These are phyloP conservation scores for Cytospora piceicola DNA, from an alignment of 2,329 filamentous ascomycete genomes.

Conservation along the genomic window DNA sequence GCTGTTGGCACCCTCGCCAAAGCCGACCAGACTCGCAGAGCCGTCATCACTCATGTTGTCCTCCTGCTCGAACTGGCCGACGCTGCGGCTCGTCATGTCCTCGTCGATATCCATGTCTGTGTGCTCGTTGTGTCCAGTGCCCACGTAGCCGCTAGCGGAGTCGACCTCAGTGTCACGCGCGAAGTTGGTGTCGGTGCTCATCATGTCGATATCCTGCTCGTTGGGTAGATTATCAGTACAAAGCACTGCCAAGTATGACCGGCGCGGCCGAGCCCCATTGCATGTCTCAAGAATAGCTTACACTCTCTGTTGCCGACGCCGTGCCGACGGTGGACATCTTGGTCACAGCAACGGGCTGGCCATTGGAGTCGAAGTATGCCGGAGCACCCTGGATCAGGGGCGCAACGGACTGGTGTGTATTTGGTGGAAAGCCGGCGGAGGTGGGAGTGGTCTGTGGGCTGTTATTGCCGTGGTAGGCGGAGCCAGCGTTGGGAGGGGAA, in stretches of 20 bases:
- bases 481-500: slow-evolving; percentile 44
- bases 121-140: slow-evolving; percentile 42
- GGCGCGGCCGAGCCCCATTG: neutral
- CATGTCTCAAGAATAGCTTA: slow-evolving; percentile 47
- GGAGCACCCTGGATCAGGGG: slow-evolving; percentile 41
- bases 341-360: slow-evolving; percentile 68
- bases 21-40: slow-evolving; percentile 82
- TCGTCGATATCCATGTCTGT: slow-evolving; percentile 59
- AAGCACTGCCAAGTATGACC: neutral
- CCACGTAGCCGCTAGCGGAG: slow-evolving; percentile 61
- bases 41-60: slow-evolving; percentile 87
- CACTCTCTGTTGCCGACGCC: slow-evolving; percentile 83
- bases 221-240: neutral
- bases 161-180: slow-evolving; percentile 48
- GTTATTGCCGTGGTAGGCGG: slow-evolving; percentile 40
- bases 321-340: slow-evolving; percentile 91
- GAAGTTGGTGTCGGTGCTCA: slow-evolving; percentile 69
- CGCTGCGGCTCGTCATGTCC: slow-evolving; percentile 49
- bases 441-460: slow-evolving; percentile 55
- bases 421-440: slow-evolving; percentile 48
- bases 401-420: slow-evolving; percentile 38
- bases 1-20: slow-evolving; percentile 88
- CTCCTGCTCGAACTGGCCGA: slow-evolving; percentile 51
- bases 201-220: slow-evolving; percentile 64
- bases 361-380: slow-evolving; percentile 80